Evolutionary conservation across 495 filamentous ascomycete genomes (phyloP).

Genomic region (Parmelia sp.): DNA sequence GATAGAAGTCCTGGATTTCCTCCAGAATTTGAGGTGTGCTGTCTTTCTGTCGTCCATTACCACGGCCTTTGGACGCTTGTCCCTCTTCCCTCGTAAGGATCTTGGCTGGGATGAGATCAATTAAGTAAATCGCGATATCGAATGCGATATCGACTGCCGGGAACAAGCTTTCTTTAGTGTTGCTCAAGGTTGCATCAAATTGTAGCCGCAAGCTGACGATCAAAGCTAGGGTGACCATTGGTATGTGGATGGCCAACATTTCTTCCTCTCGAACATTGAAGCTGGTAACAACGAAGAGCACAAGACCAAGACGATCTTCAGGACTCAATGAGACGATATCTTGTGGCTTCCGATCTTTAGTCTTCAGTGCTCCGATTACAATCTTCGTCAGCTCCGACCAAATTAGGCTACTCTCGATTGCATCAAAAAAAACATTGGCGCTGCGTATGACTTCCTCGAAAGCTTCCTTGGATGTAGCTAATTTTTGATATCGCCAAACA

Average conservation of each 20-base stretch:
- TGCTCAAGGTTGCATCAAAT: neutral
- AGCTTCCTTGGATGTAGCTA: conserved; percentile 52
- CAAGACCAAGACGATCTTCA: conserved; percentile 52
- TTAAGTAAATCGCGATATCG: conserved; percentile 46
- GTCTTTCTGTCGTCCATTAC: neutral
- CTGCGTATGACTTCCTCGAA: conserved; percentile 86
- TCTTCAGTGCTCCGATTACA: conserved; percentile 50
- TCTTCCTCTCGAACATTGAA: conserved; percentile 97
- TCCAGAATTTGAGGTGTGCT: neutral
- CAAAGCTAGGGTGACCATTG: conserved; percentile 61
- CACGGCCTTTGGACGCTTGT: neutral
- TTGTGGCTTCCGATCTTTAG: neutral
- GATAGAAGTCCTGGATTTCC: conserved; percentile 13
- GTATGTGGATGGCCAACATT: conserved; percentile 82
- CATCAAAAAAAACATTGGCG: conserved; percentile 93
- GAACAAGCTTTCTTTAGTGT: neutral
- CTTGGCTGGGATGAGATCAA: conserved; percentile 64
- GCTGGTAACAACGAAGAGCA: conserved; percentile 72
- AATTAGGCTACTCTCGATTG: conserved; percentile 87
- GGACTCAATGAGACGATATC: conserved; percentile 8
- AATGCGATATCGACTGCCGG: conserved; percentile 32
- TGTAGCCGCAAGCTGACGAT: conserved; percentile 49
- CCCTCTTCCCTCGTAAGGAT: conserved; percentile 42
- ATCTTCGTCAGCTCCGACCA: conserved; percentile 71
- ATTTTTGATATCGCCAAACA: conserved; percentile 61